phyloP scores from a whole-genome alignment of 2,329 filamentous ascomycete species.

The Alternaria ventricosa region DNA sequence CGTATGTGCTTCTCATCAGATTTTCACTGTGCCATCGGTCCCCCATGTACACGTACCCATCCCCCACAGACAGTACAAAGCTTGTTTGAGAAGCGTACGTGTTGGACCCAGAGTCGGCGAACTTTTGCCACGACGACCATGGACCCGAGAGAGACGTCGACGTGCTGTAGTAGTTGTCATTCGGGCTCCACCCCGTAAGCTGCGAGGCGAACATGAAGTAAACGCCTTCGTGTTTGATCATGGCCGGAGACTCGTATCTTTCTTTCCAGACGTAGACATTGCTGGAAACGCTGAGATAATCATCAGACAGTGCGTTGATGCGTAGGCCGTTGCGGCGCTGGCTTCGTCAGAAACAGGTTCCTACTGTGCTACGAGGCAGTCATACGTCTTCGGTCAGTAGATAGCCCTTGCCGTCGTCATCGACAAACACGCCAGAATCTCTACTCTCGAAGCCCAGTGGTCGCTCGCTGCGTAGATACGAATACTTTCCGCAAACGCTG shows the following conservation, averaged over 20 bases:
- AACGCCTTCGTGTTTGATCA: conserved; percentile 64
- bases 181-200: conserved; percentile 60
- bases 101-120: conserved; percentile 63
- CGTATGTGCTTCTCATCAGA: conserved; percentile 66
- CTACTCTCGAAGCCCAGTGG: conserved; percentile 61
- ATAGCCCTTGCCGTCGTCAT: conserved; percentile 67
- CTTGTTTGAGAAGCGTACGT: conserved; percentile 68
- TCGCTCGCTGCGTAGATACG: conserved; percentile 55
- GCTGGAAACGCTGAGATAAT: conserved; percentile 61
- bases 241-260: conserved; percentile 67
- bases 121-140: conserved; percentile 67
- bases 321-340: conserved; percentile 64
- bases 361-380: not conserved
- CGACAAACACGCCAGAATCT: conserved; percentile 67
- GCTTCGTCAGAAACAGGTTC: conserved; percentile 1
- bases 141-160: conserved; percentile 64
- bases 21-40: conserved; percentile 70
- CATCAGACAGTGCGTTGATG: conserved; percentile 62
- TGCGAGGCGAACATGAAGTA: conserved; percentile 71
- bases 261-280: conserved; percentile 61
- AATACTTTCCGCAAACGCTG: conserved; percentile 67
- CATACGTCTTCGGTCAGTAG: conserved; percentile 68
- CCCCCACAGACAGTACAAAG: conserved; percentile 60
- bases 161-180: conserved; percentile 70
- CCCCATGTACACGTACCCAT: conserved; percentile 66